Conservation (phyloP, 805 yeast genomes). For the Peterozyma toletana region DNA sequence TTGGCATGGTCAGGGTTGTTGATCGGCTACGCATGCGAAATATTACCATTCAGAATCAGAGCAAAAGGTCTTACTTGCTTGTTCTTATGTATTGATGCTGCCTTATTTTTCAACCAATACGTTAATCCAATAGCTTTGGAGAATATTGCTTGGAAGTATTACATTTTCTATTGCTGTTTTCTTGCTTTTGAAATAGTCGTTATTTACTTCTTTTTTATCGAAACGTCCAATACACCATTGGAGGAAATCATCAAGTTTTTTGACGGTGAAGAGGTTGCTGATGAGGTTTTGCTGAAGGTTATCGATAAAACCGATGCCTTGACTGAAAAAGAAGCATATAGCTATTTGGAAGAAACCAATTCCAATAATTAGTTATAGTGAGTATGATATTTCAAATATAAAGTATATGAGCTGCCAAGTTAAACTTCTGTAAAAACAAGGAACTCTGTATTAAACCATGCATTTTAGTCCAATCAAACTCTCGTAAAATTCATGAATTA, state of each 20-base stretch:
- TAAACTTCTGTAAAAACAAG: too few relatives aligned
- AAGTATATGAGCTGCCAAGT: too few relatives aligned
- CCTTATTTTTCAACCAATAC: constrained; percentile 14
- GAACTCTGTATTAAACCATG: too few relatives aligned
- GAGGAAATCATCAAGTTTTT: constrained; percentile 22
- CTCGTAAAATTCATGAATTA: too few relatives aligned
- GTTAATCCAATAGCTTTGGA: constrained; percentile 28
- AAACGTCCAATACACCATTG: constrained; percentile 30
- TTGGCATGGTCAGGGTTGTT: constrained; percentile 39
- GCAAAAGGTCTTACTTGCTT: constrained; percentile 15
- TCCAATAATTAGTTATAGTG: too few relatives aligned
- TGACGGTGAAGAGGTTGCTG: too few relatives aligned
- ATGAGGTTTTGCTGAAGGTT: too few relatives aligned
- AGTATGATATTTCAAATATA: too few relatives aligned
- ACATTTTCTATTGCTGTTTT: constrained; percentile 26
- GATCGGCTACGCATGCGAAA: constrained; percentile 35
- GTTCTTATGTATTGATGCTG: constrained; percentile 10
- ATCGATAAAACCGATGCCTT: too few relatives aligned
- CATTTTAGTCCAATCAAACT: too few relatives aligned
- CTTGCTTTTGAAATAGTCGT: constrained; percentile 21
- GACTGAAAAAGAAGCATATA: too few relatives aligned
- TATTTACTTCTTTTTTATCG: constrained; percentile 25
- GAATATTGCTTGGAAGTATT: constrained; percentile 28
- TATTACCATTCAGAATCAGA: constrained; percentile 22
- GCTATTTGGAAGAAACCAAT: too few relatives aligned